Evolutionary conservation across 1,284 basidiomycete species (phyloP), one percentile per base, ranked within the genome.

Genomic region (Microbotryum silenes-acaulis): DNA sequence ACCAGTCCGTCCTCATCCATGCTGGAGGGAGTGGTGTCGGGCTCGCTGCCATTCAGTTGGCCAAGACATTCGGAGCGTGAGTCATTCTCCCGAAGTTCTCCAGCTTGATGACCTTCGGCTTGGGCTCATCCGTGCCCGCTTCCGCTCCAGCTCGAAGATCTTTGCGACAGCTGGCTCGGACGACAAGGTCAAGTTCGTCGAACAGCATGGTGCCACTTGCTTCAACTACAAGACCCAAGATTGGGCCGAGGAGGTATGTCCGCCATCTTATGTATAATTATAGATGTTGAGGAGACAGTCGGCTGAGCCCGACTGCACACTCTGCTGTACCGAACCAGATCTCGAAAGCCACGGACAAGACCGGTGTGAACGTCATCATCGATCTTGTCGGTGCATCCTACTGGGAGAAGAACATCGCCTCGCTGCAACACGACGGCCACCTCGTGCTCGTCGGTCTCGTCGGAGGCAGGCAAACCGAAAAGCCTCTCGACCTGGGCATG

Each of bases 1-100:
- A 85, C 37, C 86, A 91, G 56, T 78, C 88, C 70, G 87, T 91
- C 12, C 80, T 97, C 23, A 81, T 97, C 27, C 93, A 96, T 73
- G 91, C 91, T 27, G 79, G 79, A n/a, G 90, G 89, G 4, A 89
- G 87, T 10, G 90, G 92, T 55, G 92, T 97, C 3, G 93, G 93
- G 3, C 76, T 94, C 18, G 87, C 92, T 3, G 90, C 91, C 4
- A 91, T 90, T 60, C 93, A 97, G 77, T 79, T 97, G 23, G 89
- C 91, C 16, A 82, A 87, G 61, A 73, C 82, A 58, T 84, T 81
- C 63, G 83, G 83, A 64, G 87, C 88, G 57, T 80, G 78, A 65
- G 82, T 83, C 46, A 83, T 92, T 10, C 88, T 83, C 56, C 85
- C 86, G 6, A 45, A 55, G 2, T 61, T 31, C 27, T 23, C 50